phyloP scores from a whole-genome alignment of 2,329 filamentous ascomycete genomes.

The Fusarium floridanum region DNA sequence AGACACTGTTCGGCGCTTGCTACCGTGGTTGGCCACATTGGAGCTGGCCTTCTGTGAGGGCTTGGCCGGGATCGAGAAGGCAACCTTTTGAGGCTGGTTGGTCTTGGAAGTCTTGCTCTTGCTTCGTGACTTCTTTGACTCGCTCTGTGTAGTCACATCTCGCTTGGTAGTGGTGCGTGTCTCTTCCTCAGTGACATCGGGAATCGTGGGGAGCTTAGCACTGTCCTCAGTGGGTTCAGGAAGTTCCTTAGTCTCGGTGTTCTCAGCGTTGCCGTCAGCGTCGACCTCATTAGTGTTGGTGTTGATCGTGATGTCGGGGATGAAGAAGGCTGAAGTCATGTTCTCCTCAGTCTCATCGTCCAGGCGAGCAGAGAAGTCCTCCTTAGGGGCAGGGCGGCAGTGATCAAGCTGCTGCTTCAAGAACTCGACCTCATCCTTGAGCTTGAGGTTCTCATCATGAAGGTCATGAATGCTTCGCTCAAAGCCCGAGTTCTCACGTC shows the following conservation, averaged over 20 bases:
- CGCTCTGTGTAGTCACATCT: conserved; percentile 47
- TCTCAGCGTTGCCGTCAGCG: conserved; percentile 48
- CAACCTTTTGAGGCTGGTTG: conserved; percentile 53
- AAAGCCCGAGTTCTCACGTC: conserved; percentile 62
- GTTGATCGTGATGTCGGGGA: conserved; percentile 69
- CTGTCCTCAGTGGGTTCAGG: conserved; percentile 52
- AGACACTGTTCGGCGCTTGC: conserved; percentile 54
- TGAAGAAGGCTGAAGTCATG: conserved; percentile 70
- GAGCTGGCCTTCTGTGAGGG: conserved; percentile 46
- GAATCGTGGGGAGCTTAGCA: conserved; percentile 44
- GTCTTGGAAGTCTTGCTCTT: conserved; percentile 46
- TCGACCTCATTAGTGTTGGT: conserved; percentile 48
- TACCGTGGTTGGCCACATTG: conserved; percentile 57
- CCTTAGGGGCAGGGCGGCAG: conserved; percentile 54
- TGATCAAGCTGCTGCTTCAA: conserved; percentile 61
- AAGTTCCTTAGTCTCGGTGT: conserved; percentile 50
- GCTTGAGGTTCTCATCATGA: conserved; percentile 61
- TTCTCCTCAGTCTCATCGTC: conserved; percentile 62
- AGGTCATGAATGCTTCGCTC: conserved; percentile 60
- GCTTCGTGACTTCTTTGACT: conserved; percentile 47
- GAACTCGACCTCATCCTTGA: conserved; percentile 62
- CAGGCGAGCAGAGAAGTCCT: conserved; percentile 51
- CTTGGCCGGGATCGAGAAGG: conserved; percentile 57
- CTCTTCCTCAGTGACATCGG: conserved; percentile 48
- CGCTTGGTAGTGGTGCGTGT: conserved; percentile 47